A percentile compares a stretch with the other conserved stretches of the same genome.
phyloP scores from a whole-genome alignment of 768 basidiomycete species.

The Hortiboletus campestris region DNA sequence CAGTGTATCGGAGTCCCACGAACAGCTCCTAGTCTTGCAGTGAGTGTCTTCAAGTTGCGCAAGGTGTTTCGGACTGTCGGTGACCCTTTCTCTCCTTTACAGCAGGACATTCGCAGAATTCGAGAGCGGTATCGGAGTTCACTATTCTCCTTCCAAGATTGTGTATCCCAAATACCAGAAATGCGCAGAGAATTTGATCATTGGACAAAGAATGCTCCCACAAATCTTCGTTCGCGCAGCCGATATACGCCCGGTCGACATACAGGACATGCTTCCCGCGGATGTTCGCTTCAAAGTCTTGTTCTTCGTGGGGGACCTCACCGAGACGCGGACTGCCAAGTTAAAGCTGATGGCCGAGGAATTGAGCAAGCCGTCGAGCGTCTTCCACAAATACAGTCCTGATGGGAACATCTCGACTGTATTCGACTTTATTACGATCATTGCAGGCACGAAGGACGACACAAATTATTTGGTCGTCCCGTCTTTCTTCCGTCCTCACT shows the following conservation, averaged over 20 bases:
- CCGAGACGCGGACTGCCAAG: conserved; percentile 17
- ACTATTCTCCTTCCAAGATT: conserved; percentile 39
- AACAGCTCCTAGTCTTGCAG: conserved; percentile 32
- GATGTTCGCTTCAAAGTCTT: conserved; percentile 41
- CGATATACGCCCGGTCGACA: conserved; percentile 36
- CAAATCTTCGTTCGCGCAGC: conserved; percentile 36
- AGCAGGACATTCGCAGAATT: conserved; percentile 38
- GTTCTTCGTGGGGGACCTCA: conserved; percentile 33
- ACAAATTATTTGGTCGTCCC: conserved; percentile 37
- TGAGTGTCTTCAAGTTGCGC: conserved; percentile 7
- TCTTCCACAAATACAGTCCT: conserved; percentile 29
- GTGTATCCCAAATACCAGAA: conserved; percentile 32
- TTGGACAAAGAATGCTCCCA: conserved; percentile 41
- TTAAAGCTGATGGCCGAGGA: conserved; percentile 28
- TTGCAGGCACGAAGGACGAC: conserved; percentile 30
- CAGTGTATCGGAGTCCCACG: conserved; percentile 34
- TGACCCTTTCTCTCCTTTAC: conserved; percentile 19
- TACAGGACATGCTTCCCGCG: conserved; percentile 41
- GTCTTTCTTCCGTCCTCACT: conserved; percentile 36
- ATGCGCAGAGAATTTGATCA: conserved; percentile 31
- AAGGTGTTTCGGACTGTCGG: background rate
- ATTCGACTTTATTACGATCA: conserved; percentile 33
- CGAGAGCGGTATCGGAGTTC: conserved; percentile 38
- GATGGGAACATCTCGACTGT: conserved; percentile 23
- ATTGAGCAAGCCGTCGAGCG: conserved; percentile 23